Base-by-base conservation (phyloP, 2,329 filamentous ascomycete species). In the Seiridium cupressi region DNA sequence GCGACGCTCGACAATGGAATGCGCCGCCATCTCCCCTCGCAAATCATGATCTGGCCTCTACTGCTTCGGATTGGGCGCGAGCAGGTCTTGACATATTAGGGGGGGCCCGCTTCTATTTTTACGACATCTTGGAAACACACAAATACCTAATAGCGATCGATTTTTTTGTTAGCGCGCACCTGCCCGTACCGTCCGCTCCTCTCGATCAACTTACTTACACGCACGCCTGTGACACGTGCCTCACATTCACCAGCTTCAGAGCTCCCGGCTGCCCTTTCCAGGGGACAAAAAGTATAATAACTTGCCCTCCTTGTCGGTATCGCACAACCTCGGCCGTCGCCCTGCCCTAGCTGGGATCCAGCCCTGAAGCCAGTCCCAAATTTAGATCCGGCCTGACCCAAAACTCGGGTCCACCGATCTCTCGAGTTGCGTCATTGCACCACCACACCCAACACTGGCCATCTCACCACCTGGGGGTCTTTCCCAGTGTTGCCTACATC, bases 401-500 rank as follows among this genome's bases (percentile, higher is more conserved):
- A 53, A 35, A 35, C 49, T 53, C 49, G 32, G 49, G 49, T 11
- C 38, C 49, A 34, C 49, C 49, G 49, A 49, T 31, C 7, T 35
- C 26, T 32, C 47, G 26, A 53, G 49, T 26, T 53, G 49, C 49
- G 49, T 53, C 49, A 53, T 53, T 53, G 32, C 49, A n/a, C 34
- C 49, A 32, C 35, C 11, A 32, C 49, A 36, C 49, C 35, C 48
- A 32, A 38, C 34, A 13, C 32, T 53, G 49, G 49, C 49, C 49
- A n/a, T 53, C 49, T 38, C 49, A 53, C 35, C 51, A 44, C 35
- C 35, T 32, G 36, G 51, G 51, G 36, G 51, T 55, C 40, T 55
- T 55, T 44, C 38, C 51, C 51, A 44, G 51, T 38, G 36, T 38
- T 55, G 51, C 51, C 51, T 8, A 44, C 49, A 36, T 38, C 55